Percentiles rank a stretch among this genome's conserved stretches.
These are phyloP conservation scores for Collybia nuda DNA, from an alignment of 768 basidiomycete species.

Conservation along the genomic window DNA sequence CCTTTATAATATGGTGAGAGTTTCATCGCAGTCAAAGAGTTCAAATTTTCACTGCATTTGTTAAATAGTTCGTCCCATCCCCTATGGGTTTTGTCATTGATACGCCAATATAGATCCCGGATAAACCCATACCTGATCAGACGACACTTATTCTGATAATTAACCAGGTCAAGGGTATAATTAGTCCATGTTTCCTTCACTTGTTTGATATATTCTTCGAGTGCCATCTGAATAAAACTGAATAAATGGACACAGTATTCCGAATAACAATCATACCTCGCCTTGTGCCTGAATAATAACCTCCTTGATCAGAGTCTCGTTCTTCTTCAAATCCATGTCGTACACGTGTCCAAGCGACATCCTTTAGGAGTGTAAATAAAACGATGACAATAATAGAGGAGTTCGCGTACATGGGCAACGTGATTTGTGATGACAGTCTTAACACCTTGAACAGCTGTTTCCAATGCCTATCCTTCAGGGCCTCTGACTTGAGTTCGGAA, in stretches of 20 bases:
- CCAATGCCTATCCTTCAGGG: conserved; percentile 97
- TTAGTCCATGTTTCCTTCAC: conserved; percentile 97
- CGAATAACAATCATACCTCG: conserved; percentile 54
- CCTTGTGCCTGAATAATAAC: conserved; percentile 97
- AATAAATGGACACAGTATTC: conserved; percentile 19
- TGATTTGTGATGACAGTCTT: conserved; percentile 71
- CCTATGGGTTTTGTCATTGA: conserved; percentile 35
- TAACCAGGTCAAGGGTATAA: conserved; percentile 93
- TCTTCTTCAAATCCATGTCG: conserved; percentile 93
- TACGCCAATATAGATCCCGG: not conserved
- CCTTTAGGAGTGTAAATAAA: conserved; percentile 21
- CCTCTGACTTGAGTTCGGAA: conserved; percentile 96
- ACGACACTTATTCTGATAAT: conserved; percentile 98
- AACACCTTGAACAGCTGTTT: conserved; percentile 93
- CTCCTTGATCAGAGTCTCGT: conserved; percentile 89
- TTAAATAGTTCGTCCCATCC: conserved; percentile 97
- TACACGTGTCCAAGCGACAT: conserved; percentile 98
- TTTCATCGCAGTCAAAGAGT: conserved; percentile 96
- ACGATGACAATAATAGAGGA: conserved; percentile 5
- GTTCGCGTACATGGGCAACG: conserved; percentile 61
- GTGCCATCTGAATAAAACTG: conserved; percentile 67
- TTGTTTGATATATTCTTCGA: conserved; percentile 94
- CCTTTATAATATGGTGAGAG: conserved; percentile 98
- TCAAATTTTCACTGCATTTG: conserved; percentile 96
- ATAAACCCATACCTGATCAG: conserved; percentile 67